Percentiles rank a stretch among this genome's conserved stretches.
Conservation (phyloP, 176 grass and related monocot genomes). For the Poa pratensis region DNA sequence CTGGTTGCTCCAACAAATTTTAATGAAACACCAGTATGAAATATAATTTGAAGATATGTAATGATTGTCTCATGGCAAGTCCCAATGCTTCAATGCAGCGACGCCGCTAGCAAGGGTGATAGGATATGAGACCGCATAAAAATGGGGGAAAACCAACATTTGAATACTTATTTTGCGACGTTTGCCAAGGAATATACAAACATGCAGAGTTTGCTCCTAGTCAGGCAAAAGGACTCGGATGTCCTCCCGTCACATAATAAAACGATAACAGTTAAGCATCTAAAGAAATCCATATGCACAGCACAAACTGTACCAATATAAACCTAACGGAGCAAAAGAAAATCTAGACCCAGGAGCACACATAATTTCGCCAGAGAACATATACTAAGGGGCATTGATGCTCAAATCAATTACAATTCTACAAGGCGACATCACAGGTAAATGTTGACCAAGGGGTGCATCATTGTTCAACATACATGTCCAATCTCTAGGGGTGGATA, state of each 20-base stretch:
- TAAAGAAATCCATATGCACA: too few relatives aligned
- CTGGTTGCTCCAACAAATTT: constrained; percentile 63
- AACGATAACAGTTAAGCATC: not conserved
- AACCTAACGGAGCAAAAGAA: too few relatives aligned
- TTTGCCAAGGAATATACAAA: constrained; percentile 76
- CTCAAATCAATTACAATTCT: too few relatives aligned
- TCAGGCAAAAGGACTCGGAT: constrained; percentile 44
- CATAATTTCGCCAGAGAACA: too few relatives aligned
- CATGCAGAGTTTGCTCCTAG: constrained; percentile 49
- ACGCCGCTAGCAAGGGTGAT: constrained; percentile 9
- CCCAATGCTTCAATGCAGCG: constrained; percentile 7
- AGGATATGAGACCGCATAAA: not conserved
- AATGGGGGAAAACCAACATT: constrained; percentile 39
- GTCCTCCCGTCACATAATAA: not conserved
- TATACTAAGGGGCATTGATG: too few relatives aligned
- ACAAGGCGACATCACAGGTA: too few relatives aligned
- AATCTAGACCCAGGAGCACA: too few relatives aligned
- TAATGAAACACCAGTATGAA: constrained; percentile 38
- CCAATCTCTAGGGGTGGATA: too few relatives aligned
- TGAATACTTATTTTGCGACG: constrained; percentile 60
- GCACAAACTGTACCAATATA: too few relatives aligned
- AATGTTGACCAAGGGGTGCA: too few relatives aligned
- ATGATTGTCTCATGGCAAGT: constrained; percentile 18
- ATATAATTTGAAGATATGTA: too few relatives aligned
- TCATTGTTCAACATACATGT: too few relatives aligned